These are phyloP conservation scores for Meira nashicola DNA, from an alignment of 1,284 basidiomycete species.

Conservation along the genomic window DNA sequence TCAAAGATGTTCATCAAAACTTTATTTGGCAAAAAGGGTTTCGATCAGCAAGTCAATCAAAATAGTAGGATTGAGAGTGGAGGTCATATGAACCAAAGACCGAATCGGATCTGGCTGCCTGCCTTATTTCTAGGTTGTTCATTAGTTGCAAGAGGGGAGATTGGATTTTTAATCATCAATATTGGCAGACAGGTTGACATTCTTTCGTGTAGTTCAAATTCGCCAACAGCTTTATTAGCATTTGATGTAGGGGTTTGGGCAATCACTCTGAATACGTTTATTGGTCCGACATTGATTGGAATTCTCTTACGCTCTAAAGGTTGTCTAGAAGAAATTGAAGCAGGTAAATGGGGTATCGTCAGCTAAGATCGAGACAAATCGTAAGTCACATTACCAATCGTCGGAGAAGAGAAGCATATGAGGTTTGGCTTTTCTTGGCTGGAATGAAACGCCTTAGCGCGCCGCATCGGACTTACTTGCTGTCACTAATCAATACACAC, in stretches of 20 bases:
- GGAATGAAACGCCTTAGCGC: too few relatives aligned
- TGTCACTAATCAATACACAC: too few relatives aligned
- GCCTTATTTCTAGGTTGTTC: constrained; percentile 56
- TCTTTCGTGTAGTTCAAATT: neutral
- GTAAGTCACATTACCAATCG: too few relatives aligned
- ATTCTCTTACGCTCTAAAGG: constrained; percentile 12
- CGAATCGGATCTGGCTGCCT: constrained; percentile 15
- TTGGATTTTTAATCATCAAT: constrained; percentile 54
- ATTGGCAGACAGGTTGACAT: constrained; percentile 6
- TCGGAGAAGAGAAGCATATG: too few relatives aligned
- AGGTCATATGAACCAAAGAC: neutral
- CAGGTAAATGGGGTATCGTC: too few relatives aligned
- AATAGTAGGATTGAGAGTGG: neutral
- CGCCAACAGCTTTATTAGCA: constrained; percentile 13
- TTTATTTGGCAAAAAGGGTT: neutral
- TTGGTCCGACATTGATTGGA: constrained; percentile 25
- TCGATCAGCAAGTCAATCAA: neutral
- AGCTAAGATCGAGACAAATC: too few relatives aligned
- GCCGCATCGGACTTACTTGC: too few relatives aligned
- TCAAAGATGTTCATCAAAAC: neutral
- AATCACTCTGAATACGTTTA: constrained; percentile 30
- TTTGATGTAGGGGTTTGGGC: constrained; percentile 33
- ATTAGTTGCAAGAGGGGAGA: constrained; percentile 60
- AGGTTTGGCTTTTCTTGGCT: too few relatives aligned
- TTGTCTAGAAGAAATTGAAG: neutral